Evolutionary conservation across 352 stramenopile genomes (phyloP), one percentile per base, ranked within the genome.

Genomic region (Elongisporangium undulatum): DNA sequence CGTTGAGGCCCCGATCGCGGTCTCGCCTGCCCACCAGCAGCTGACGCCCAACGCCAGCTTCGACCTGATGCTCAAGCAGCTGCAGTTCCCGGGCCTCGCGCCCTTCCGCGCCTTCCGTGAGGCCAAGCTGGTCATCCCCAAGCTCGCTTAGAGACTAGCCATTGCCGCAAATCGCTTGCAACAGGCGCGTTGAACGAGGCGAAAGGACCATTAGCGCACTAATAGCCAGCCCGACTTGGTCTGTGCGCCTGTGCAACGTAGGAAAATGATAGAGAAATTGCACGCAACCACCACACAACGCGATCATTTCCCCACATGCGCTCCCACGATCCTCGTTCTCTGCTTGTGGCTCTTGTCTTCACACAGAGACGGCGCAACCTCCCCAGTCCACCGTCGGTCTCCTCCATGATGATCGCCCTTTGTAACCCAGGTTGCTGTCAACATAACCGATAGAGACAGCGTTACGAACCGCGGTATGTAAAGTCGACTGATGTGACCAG

Each of bases 11-110:
- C 62, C 59, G 3, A 58, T 67, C 39, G 63, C 75, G 53, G 58
- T 66, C 53, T 58, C 16, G 48, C 48, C 68, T 22, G 55, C 45
- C 22, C 64, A 63, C 9, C 61, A 54, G 23, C 55, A 96, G 2
- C 85, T 85, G 56, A 97, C 93, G 22, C 76, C 90, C 60, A 98
- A 96, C 56, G 88, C 87, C n/a, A 95, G 89, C 80, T 95, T 98
- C 74, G 89, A 87, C 39, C 75, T 75, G 66, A 96, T 96, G 29
- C 90, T 98, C 49, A 92, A 96, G 80, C 70, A 98, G 85, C 56
- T 99, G 82, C 66, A 98, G 86, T 91, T 99, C 86, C 86, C 85
- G 3, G 84, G 79, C 10, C 79, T 94, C 22, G 70, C 77, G 39
- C 69, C 67, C 10, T 94, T 94, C 71, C 80, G 90, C 68, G 70